phyloP scores from a whole-genome alignment of 1,284 basidiomycete genomes.

The Sanguinoderma infundibulare region DNA sequence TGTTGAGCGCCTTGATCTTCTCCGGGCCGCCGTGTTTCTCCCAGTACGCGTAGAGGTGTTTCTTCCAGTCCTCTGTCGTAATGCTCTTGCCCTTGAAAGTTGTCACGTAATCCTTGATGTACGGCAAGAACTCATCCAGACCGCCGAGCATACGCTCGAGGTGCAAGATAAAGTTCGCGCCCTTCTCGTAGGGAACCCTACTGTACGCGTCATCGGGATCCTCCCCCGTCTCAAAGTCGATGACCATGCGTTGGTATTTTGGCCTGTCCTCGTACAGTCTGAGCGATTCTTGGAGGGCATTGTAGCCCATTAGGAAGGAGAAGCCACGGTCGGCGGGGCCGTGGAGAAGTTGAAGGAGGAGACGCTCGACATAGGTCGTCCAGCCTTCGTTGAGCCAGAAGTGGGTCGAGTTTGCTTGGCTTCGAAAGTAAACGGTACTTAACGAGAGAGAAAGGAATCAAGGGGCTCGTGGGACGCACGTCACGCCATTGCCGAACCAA shows the following conservation, averaged over 20 bases:
- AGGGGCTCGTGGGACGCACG: slow-evolving; percentile 47
- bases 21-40: slow-evolving; percentile 60
- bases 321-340: slow-evolving; percentile 84
- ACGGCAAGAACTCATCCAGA: slow-evolving; percentile 83
- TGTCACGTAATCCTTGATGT: slow-evolving; percentile 81
- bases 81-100: slow-evolving; percentile 85
- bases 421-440: slow-evolving; percentile 30
- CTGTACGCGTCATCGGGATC: slow-evolving; percentile 87
- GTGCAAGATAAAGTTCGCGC: slow-evolving; percentile 73
- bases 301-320: slow-evolving; percentile 64
- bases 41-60: slow-evolving; percentile 86
- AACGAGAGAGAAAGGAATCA: background rate
- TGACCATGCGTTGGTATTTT: slow-evolving; percentile 86
- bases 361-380: slow-evolving; percentile 93
- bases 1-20: slow-evolving; percentile 72
- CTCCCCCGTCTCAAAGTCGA: slow-evolving; percentile 84
- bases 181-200: slow-evolving; percentile 76
- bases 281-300: slow-evolving; percentile 76
- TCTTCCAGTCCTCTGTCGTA: slow-evolving; percentile 88
- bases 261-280: slow-evolving; percentile 61
- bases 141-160: slow-evolving; percentile 86
- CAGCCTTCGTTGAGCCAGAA: slow-evolving; percentile 96
- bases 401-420: slow-evolving; percentile 71
- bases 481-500: slow-evolving; percentile 88
- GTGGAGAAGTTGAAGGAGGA: slow-evolving; percentile 78